phyloP scores from a whole-genome alignment of 495 filamentous ascomycete species.

The Aspergillus sclerotioniger region DNA sequence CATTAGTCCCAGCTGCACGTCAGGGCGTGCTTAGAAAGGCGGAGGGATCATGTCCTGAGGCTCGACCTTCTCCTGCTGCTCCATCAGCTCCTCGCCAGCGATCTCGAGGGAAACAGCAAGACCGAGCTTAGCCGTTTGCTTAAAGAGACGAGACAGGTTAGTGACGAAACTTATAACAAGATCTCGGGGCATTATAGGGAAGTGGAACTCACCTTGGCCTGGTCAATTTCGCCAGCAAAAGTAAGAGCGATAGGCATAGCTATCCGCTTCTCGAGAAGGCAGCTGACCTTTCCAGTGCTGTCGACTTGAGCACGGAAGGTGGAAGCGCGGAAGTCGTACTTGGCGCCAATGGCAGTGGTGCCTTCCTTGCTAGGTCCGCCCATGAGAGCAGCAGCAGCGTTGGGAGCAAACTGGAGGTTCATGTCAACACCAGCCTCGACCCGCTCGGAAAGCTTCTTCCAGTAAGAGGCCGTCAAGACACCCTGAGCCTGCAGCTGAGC shows the following conservation, averaged over 20 bases:
- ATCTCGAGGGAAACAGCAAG: slow-evolving; percentile 93
- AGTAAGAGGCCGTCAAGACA: slow-evolving; percentile 87
- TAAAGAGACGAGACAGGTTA: slow-evolving; percentile 12
- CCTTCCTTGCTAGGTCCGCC: slow-evolving; percentile 76
- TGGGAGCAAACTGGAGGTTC: slow-evolving; percentile 79
- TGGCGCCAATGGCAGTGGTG: slow-evolving; percentile 85
- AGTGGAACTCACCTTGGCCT: slow-evolving; percentile 71
- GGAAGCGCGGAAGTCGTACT: slow-evolving; percentile 95
- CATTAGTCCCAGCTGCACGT: slow-evolving; percentile 12
- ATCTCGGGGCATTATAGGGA: not conserved
- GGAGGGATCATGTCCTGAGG: slow-evolving; percentile 46
- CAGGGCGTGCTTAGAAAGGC: slow-evolving; percentile 48
- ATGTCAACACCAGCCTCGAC: slow-evolving; percentile 95
- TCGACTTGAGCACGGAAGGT: slow-evolving; percentile 95
- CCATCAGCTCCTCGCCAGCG: slow-evolving; percentile 83
- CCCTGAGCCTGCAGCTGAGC: slow-evolving; percentile 82
- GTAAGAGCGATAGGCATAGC: slow-evolving; percentile 85
- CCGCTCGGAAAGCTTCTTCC: slow-evolving; percentile 88
- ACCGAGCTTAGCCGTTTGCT: slow-evolving; percentile 95
- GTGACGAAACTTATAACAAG: not conserved
- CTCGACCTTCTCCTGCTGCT: slow-evolving; percentile 74
- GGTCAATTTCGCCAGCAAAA: slow-evolving; percentile 97
- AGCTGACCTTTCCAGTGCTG: slow-evolving; percentile 87
- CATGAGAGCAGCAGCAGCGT: slow-evolving; percentile 61
- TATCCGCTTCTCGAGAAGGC: slow-evolving; percentile 91